Evolutionary conservation across 345 rosid genomes (phyloP).

Genomic region (Camelina neglecta): DNA sequence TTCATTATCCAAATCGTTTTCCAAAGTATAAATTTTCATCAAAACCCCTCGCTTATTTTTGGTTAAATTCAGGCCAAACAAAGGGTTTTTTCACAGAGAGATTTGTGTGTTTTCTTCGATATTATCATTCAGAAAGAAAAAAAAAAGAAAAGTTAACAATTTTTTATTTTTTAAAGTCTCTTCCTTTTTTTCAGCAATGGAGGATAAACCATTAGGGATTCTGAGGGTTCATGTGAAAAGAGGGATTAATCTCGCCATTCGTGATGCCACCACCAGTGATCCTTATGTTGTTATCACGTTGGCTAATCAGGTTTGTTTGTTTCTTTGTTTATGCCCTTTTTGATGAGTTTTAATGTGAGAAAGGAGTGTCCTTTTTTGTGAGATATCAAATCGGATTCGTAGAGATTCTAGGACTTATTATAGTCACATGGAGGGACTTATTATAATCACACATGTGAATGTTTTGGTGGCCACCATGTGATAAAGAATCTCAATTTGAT

Average conservation of each 20-base stretch:
- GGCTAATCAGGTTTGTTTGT: slow-evolving; percentile 50
- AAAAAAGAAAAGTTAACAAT: too few relatives aligned
- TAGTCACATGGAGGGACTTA: slow-evolving; percentile 32
- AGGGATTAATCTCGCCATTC: slow-evolving; percentile 56
- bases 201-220: slow-evolving; percentile 50
- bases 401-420: neutral
- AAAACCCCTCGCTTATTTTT: slow-evolving; percentile 12
- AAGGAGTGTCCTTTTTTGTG: slow-evolving; percentile 10
- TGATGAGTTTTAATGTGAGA: neutral
- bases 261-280: slow-evolving; percentile 57
- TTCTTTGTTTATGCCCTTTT: neutral
- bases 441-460: slow-evolving; percentile 31
- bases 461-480: slow-evolving; percentile 40
- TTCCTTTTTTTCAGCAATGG: slow-evolving; percentile 45
- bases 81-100: slow-evolving; percentile 12
- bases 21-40: slow-evolving; percentile 25
- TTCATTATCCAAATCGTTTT: neutral
- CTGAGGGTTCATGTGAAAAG: slow-evolving; percentile 51
- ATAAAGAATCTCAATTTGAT: slow-evolving; percentile 35
- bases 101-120: slow-evolving; percentile 20
- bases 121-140: neutral
- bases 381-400: neutral
- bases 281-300: slow-evolving; percentile 59
- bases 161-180: neutral
- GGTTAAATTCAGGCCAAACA: slow-evolving; percentile 31